A percentile compares a stretch with the other conserved stretches of the same genome.
Evolutionary conservation across 768 basidiomycete genomes (phyloP).

Genomic region (Chalciporus pseudorubinellus): DNA sequence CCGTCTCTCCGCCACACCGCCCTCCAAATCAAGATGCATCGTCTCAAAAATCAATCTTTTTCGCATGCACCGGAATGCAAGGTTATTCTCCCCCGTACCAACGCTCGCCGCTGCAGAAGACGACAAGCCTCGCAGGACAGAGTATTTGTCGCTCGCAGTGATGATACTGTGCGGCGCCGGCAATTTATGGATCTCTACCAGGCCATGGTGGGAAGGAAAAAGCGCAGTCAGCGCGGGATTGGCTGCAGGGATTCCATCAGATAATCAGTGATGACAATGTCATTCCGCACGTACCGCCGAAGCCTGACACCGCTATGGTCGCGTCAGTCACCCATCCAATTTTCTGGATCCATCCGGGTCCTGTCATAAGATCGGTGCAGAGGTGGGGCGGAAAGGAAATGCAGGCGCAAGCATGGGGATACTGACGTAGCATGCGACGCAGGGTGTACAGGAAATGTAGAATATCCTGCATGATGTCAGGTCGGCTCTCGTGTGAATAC

Average conservation of each 20-base stretch:
- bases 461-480: constrained; percentile 49
- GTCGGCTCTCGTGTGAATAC: background rate
- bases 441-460: constrained; percentile 71
- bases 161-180: constrained; percentile 73
- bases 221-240: constrained; percentile 70
- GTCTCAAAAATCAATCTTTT: constrained; percentile 89
- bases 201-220: constrained; percentile 86
- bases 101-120: constrained; percentile 48
- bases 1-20: constrained; percentile 76
- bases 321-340: constrained; percentile 80
- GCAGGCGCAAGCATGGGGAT: constrained; percentile 63
- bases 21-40: constrained; percentile 81
- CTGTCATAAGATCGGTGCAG: constrained; percentile 57
- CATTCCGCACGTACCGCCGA: constrained; percentile 58
- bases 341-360: constrained; percentile 70
- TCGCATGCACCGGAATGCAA: constrained; percentile 90
- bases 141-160: constrained; percentile 79
- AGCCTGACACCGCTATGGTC: constrained; percentile 69
- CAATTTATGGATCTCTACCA: constrained; percentile 73
- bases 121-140: constrained; percentile 77
- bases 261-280: background rate
- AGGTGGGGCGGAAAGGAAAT: constrained; percentile 64
- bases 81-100: constrained; percentile 90
- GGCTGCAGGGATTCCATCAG: constrained; percentile 41
- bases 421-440: constrained; percentile 53